Percentiles rank a stretch among this genome's conserved stretches.
These are phyloP conservation scores for Avena sativa DNA, from an alignment of 176 grass and related monocot genomes.

Conservation along the genomic window DNA sequence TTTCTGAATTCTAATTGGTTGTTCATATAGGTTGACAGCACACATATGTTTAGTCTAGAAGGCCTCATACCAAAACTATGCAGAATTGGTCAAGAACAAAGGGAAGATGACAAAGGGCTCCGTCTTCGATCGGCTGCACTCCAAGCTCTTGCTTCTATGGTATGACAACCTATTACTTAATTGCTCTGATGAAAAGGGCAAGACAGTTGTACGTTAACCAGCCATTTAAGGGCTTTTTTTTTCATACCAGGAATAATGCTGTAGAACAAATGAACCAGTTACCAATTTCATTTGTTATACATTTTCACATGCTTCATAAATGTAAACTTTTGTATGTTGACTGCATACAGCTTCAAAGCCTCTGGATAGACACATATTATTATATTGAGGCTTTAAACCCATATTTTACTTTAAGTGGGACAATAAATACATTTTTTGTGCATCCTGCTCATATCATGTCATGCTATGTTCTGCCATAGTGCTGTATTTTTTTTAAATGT, in stretches of 20 bases:
- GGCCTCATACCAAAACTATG: slow-evolving; percentile 93
- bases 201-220: not conserved
- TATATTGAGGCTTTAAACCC: not conserved
- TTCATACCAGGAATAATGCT: not conserved
- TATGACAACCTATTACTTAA: slow-evolving; percentile 46
- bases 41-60: slow-evolving; percentile 98
- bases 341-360: slow-evolving; percentile 15
- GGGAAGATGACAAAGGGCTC: slow-evolving; percentile 74
- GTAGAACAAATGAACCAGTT: not conserved
- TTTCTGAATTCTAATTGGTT: slow-evolving; percentile 30
- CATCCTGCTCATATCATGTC: not conserved
- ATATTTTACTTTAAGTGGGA: not conserved
- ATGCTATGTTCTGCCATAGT: not conserved
- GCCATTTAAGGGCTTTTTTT: slow-evolving; percentile 15
- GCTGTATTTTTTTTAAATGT: not conserved
- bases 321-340: not conserved
- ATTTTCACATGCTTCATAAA: slow-evolving; percentile 6
- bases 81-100: slow-evolving; percentile 74
- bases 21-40: slow-evolving; percentile 81
- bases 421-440: slow-evolving; percentile 9
- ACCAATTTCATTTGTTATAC: not conserved
- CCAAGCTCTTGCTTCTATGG: slow-evolving; percentile 93
- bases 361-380: slow-evolving; percentile 9
- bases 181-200: slow-evolving; percentile 28
- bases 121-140: slow-evolving; percentile 73